These are phyloP conservation scores for Ogataea angusta DNA, from an alignment of 805 yeast genomes.

Conservation along the genomic window DNA sequence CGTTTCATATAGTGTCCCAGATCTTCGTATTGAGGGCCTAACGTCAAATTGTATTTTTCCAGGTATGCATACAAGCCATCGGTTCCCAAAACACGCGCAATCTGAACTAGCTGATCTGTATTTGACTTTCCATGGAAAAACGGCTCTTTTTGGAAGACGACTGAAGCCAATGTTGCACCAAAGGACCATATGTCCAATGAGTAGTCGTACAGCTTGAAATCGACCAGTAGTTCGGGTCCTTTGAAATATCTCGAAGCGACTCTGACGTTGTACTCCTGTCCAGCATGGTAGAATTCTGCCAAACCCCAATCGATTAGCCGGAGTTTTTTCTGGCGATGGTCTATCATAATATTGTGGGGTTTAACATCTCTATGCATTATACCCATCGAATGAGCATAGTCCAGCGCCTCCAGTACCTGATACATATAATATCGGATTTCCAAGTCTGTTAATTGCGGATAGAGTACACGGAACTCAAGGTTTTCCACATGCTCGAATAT, in stretches of 20 bases:
- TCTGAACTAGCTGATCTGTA: slow-evolving; percentile 87
- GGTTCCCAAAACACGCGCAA: slow-evolving; percentile 83
- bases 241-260: slow-evolving; percentile 92
- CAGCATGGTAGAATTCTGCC: slow-evolving; percentile 90
- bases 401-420: slow-evolving; percentile 78
- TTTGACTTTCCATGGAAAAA: slow-evolving; percentile 90
- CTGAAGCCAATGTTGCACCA: slow-evolving; percentile 90
- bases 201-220: slow-evolving; percentile 84
- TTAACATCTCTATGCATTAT: slow-evolving; percentile 95
- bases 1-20: slow-evolving; percentile 72
- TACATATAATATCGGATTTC: slow-evolving; percentile 84
- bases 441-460: slow-evolving; percentile 68
- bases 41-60: slow-evolving; percentile 63
- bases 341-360: slow-evolving; percentile 95
- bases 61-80: slow-evolving; percentile 70
- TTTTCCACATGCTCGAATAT: slow-evolving; percentile 83
- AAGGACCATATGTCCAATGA: slow-evolving; percentile 92
- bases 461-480: slow-evolving; percentile 75
- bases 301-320: slow-evolving; percentile 94
- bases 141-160: slow-evolving; percentile 87
- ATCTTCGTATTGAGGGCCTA: slow-evolving; percentile 75
- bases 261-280: slow-evolving; percentile 85
- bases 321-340: slow-evolving; percentile 64
- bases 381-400: slow-evolving; percentile 91
- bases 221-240: slow-evolving; percentile 88